Evolutionary conservation across 179 eudicot species (phyloP).

Genomic region (Amaranthus tricolor): DNA sequence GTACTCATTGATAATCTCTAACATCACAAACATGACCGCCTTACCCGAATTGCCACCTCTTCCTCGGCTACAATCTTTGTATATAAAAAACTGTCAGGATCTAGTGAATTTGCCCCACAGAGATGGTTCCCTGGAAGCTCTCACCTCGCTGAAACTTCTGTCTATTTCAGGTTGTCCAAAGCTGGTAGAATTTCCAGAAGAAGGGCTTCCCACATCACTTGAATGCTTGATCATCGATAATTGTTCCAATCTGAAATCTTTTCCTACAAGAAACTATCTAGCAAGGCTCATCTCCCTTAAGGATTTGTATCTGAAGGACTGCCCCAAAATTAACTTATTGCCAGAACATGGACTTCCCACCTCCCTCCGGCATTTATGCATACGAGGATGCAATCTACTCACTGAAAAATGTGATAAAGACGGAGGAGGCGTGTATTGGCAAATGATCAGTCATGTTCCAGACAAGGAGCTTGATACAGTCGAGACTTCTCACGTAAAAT

Average conservation of each 20-base stretch:
- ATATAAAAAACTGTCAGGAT: slow-evolving; percentile 26
- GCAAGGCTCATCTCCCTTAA: slow-evolving; percentile 25
- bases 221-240: slow-evolving; percentile 27
- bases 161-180: slow-evolving; percentile 21
- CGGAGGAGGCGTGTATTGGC: slow-evolving; percentile 23
- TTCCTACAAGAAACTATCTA: slow-evolving; percentile 20
- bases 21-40: slow-evolving; percentile 18
- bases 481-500: not conserved
- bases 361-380: slow-evolving; percentile 26
- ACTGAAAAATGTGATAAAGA: slow-evolving; percentile 22
- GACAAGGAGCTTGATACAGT: slow-evolving; percentile 24
- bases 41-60: slow-evolving; percentile 32
- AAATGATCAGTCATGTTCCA: slow-evolving; percentile 25
- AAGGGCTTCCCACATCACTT: slow-evolving; percentile 24
- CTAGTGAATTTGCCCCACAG: slow-evolving; percentile 16
- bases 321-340: slow-evolving; percentile 22
- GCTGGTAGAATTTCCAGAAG: slow-evolving; percentile 12
- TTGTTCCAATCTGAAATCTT: slow-evolving; percentile 22
- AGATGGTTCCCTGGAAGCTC: slow-evolving; percentile 17
- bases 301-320: slow-evolving; percentile 29
- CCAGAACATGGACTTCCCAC: slow-evolving; percentile 30
- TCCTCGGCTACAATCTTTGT: slow-evolving; percentile 24
- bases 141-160: slow-evolving; percentile 20
- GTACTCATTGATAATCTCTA: slow-evolving; percentile 32
- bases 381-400: slow-evolving; percentile 29